Percentiles rank a stretch among this genome's conserved stretches.
Evolutionary conservation across 768 basidiomycete species (phyloP).

Genomic region (Russula compacta): DNA sequence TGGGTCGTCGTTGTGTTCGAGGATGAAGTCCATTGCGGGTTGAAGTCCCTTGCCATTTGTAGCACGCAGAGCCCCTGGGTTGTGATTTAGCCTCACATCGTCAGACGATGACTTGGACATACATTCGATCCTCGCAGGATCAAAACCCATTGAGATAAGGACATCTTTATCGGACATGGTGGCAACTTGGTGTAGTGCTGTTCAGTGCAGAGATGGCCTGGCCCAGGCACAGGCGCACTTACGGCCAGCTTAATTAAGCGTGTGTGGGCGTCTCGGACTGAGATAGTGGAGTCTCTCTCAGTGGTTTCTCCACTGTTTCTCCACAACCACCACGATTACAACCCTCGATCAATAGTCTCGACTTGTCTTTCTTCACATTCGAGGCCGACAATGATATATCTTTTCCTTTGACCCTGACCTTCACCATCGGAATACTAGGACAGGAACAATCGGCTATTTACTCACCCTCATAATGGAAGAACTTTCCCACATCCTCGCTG

Average conservation of each 20-base stretch:
- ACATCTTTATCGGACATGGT: slow-evolving; percentile 58
- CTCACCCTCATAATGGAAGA: slow-evolving; percentile 6
- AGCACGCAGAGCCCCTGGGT: slow-evolving; percentile 78
- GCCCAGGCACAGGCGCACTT: background rate
- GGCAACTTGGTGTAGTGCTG: background rate
- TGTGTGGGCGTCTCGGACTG: too few relatives aligned
- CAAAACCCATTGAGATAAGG: slow-evolving; percentile 82
- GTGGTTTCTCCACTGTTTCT: too few relatives aligned
- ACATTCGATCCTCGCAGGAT: slow-evolving; percentile 80
- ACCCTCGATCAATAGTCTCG: too few relatives aligned
- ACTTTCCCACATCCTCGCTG: slow-evolving; percentile 8
- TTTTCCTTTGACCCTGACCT: background rate
- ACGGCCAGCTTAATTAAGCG: background rate
- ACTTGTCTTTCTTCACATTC: too few relatives aligned
- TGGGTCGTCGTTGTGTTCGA: slow-evolving; percentile 69
- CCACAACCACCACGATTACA: too few relatives aligned
- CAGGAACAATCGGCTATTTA: background rate
- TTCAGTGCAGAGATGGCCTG: too few relatives aligned
- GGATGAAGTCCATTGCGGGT: slow-evolving; percentile 82
- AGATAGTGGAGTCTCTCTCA: too few relatives aligned
- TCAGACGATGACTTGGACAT: slow-evolving; percentile 25
- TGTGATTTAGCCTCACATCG: background rate
- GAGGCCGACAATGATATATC: background rate
- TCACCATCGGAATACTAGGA: background rate
- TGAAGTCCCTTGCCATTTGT: slow-evolving; percentile 81